Evolutionary conservation across 495 filamentous ascomycete genomes (phyloP).

Genomic region (Penicillium fimorum): DNA sequence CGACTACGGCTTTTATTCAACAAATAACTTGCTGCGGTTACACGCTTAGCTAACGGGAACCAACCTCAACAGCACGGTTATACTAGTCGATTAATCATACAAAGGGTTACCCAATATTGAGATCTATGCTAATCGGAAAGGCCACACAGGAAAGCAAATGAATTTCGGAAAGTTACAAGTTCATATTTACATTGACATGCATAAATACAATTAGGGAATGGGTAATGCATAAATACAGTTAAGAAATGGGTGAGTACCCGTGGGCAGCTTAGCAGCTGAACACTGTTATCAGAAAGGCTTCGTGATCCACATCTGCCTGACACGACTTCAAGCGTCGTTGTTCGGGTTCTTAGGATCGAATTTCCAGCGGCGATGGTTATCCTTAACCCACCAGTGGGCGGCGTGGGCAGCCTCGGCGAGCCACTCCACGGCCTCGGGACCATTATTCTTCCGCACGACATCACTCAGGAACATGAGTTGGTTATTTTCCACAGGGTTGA

Average conservation of each 20-base stretch:
- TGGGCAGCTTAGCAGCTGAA: not conserved
- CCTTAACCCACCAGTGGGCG: slow-evolving; percentile 35
- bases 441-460: slow-evolving; percentile 24
- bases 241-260: not conserved
- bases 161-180: no score
- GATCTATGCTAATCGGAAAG: no score
- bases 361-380: slow-evolving; percentile 24
- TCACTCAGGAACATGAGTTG: slow-evolving; percentile 24
- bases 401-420: slow-evolving; percentile 35
- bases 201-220: no score
- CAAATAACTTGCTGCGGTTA: no score
- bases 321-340: not conserved
- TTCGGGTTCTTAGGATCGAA: slow-evolving; percentile 12
- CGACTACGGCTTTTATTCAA: no score
- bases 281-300: not conserved
- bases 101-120: no score
- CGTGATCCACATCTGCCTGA: not conserved
- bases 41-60: no score
- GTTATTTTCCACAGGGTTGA: slow-evolving; percentile 18
- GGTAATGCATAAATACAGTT: no score
- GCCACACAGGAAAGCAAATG: no score
- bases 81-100: no score
- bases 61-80: no score
- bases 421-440: slow-evolving; percentile 34
- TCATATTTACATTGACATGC: no score